These are phyloP conservation scores for Trichoderma asperellum DNA, from an alignment of 2,329 filamentous ascomycete species.

Conservation along the genomic window DNA sequence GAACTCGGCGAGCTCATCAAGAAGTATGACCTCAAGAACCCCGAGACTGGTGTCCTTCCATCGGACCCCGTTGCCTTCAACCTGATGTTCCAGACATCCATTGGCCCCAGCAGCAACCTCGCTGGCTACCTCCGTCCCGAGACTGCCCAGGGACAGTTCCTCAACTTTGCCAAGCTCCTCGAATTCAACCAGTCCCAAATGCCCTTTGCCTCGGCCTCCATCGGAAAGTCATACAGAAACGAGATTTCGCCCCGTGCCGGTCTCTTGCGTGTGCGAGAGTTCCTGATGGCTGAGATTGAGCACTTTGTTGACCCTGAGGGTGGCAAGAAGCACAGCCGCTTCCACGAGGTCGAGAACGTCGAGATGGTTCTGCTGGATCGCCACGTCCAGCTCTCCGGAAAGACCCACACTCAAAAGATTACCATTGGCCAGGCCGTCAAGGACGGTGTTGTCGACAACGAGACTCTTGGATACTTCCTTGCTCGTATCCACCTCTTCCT, in stretches of 20 bases:
- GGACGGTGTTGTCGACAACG: conserved; percentile 85
- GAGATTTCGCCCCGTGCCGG: conserved; percentile 94
- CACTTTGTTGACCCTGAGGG: conserved; percentile 95
- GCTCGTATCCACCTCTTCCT: conserved; percentile 93
- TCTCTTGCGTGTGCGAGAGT: conserved; percentile 91
- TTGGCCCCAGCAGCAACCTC: conserved; percentile 87
- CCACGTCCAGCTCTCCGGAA: conserved; percentile 82
- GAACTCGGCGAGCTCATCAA: conserved; percentile 86
- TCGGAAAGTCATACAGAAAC: conserved; percentile 97
- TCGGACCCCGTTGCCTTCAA: conserved; percentile 89
- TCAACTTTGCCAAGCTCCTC: conserved; percentile 94
- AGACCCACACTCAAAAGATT: conserved; percentile 73
- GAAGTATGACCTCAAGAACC: conserved; percentile 91
- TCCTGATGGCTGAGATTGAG: conserved; percentile 98
- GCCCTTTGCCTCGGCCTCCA: conserved; percentile 95
- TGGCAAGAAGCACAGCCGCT: conserved; percentile 92
- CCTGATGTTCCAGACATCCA: conserved; percentile 96
- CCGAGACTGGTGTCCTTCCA: conserved; percentile 75
- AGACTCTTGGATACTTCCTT: conserved; percentile 97
- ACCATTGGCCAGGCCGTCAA: conserved; percentile 85
- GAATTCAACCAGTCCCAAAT: conserved; percentile 95
- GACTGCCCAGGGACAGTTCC: conserved; percentile 96
- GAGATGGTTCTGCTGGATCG: conserved; percentile 85
- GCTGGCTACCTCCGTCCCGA: conserved; percentile 88
- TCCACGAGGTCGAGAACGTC: conserved; percentile 80